Base-by-base conservation (phyloP, 2,329 filamentous ascomycete genomes). In the Magnaporthales sp. region DNA sequence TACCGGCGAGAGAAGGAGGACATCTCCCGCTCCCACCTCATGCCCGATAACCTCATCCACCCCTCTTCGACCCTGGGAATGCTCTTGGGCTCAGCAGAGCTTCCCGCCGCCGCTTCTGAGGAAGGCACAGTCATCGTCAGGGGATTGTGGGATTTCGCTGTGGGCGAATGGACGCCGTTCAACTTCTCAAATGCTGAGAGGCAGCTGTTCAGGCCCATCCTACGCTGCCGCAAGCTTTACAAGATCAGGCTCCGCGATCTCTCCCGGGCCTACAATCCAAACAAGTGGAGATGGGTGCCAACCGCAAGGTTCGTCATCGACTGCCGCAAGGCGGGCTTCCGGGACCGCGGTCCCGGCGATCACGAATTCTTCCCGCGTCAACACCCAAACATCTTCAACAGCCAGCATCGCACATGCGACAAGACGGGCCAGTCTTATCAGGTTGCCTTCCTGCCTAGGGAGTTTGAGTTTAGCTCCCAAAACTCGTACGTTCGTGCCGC, bases 351-450 rank as follows among this genome's bases (percentile, higher is more conserved):
- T 10, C 64, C 64, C 0, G 64, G 64, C 6, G 64, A 66, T 19
- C 64, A 66, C 56, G 64, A 66, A 56, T 61, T 66, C 30, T 66
- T 62, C 24, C 64, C 64, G 1, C 13, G 4, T 0, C 64, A 65
- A n/a, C 38, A 24, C 19, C 13, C 2, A 0, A 54, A 65, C 64
- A 19, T 54, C 27, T 38, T 65, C 11, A 11, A 30, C 15, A 10
- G 9, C 13, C 8, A 51, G 15, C 9, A 9, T 3, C 54, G 54
- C 54, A 4, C 26, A 8, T n/a, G 26, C 8, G 3, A n/a, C 11
- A n/a, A 26, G 5, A 58, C 54, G 22, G 24, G 24, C 3, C 15
- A 58, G 22, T 24, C 54, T 4, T 58, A 58, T 10, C n/a, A 24
- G 22, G 54, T 27, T 8, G 38, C 22, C 7, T 26, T 26, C 54